Evolutionary conservation across 108 stramenopile species (phyloP), one percentile per base, ranked within the genome.

Genomic region (Cyclotella choctawhatcheeana): DNA sequence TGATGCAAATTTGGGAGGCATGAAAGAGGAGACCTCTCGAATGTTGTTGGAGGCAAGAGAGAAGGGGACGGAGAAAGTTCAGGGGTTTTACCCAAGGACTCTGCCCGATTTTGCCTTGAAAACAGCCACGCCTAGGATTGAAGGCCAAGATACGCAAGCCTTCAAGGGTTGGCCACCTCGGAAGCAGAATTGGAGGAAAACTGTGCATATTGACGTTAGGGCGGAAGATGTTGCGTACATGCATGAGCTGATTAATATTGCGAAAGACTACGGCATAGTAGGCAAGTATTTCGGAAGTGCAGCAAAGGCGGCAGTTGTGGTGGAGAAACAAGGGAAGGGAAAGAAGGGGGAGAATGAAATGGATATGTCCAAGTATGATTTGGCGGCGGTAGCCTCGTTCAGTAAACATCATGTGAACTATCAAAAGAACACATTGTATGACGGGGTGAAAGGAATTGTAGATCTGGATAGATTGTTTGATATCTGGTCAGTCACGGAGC

Each of bases 381-480:
- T 60, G 2, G 34, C 59, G 16, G 59, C 59, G 3, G 2, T 60
- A 0, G 59, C 59, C 1, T 37, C 59, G 0, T 60, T 6, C 13
- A 22, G 35, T 37, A 37, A 37, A 2, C 22, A 40, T 20, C 59
- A 60, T 12, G 30, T 60, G 18, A 60, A 43, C 12, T 60, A 60
- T 21, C 35, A 40, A 13, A 1, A 6, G 0, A 40, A 12, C 13
- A 60, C 35, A 37, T 20, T n/a, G 20, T 8, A 24, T 1, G 59
- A 60, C 13, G 59, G 59, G 5, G 14, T 60, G 10, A 37, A 37
- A 60, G 59, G 59, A 1, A 60, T 60, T 43, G 12, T 60, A 37
- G 22, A 60, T 12, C 0, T 60, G 2, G 59, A 60, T 21, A 37
- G 21, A 3, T 14, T 3, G 0, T 16, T 40, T 1, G 0, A 0